These are phyloP conservation scores for Perilla frutescens DNA, from an alignment of 257 asterid genomes.

Conservation along the genomic window DNA sequence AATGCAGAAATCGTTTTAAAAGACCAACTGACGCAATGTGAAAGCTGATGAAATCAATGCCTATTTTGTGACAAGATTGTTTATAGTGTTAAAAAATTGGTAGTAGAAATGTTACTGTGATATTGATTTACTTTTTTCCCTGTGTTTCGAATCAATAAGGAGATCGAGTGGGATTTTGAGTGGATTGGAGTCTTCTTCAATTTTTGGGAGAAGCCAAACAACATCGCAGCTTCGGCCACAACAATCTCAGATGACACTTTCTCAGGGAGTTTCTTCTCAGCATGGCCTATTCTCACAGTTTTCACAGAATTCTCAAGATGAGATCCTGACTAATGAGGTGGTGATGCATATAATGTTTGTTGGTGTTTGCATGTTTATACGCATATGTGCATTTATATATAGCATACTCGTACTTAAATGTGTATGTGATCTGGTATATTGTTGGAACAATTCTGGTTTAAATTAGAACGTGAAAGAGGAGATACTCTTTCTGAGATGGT, in stretches of 20 bases:
- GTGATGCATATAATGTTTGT: constrained; percentile 33
- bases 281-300: constrained; percentile 80
- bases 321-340: constrained; percentile 66
- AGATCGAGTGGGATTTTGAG: constrained; percentile 50
- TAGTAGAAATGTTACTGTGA: not conserved
- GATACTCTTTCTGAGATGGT: constrained; percentile 18
- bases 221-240: constrained; percentile 54
- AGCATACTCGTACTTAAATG: not conserved
- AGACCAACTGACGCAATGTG: not conserved
- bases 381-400: constrained; percentile 15
- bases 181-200: constrained; percentile 65
- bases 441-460: constrained; percentile 11
- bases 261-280: constrained; percentile 92
- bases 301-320: constrained; percentile 85
- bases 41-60: constrained; percentile 16
- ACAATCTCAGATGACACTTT: constrained; percentile 72
- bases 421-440: constrained; percentile 22
- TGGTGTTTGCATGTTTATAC: constrained; percentile 4
- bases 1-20: not conserved
- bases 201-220: constrained; percentile 62
- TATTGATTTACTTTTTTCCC: not conserved
- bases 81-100: not conserved
- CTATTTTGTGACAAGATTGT: not conserved
- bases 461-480: not conserved
- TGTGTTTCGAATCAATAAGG: constrained; percentile 47